A percentile compares a stretch with the other conserved stretches of the same genome.
These are phyloP conservation scores for Ustilago bromivora DNA, from an alignment of 1,284 basidiomycete species.

Conservation along the genomic window DNA sequence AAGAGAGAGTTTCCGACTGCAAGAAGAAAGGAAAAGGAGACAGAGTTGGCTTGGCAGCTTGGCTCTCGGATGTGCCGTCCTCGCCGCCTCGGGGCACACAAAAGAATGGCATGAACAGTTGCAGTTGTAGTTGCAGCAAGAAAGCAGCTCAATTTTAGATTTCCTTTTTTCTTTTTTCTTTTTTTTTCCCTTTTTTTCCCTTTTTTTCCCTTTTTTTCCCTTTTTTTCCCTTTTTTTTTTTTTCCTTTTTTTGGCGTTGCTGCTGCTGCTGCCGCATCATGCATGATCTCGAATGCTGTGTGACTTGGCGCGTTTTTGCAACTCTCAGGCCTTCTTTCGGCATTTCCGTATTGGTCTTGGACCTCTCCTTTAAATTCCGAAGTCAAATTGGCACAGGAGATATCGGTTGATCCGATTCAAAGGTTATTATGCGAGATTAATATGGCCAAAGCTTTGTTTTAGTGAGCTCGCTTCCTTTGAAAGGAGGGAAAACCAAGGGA, in stretches of 20 bases:
- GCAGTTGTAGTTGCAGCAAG: not conserved
- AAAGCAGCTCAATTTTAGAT: not conserved
- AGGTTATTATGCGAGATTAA: too few relatives aligned
- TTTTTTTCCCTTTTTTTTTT: too few relatives aligned
- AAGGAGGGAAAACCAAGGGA: not conserved
- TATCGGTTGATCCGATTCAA: too few relatives aligned
- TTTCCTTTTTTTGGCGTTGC: not conserved
- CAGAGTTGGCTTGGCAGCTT: not conserved
- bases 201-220: not conserved
- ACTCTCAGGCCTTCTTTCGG: not conserved
- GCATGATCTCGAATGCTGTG: slow-evolving; percentile 5
- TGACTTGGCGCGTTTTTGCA: slow-evolving; percentile 3
- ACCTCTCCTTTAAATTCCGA: not conserved
- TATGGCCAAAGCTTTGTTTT: not conserved
- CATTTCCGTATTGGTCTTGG: not conserved
- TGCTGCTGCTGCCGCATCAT: slow-evolving; percentile 5
- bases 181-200: not conserved
- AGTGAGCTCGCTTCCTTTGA: not conserved
- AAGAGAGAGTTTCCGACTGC: not conserved
- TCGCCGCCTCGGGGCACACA: slow-evolving; percentile 5
- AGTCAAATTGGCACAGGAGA: too few relatives aligned
- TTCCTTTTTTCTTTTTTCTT: not conserved
- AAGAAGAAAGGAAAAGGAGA: not conserved
- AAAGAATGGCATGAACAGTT: slow-evolving; percentile 9
- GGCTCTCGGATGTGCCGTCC: slow-evolving; percentile 3